These are phyloP conservation scores for Pezicula carpinea DNA, from an alignment of 2,329 filamentous ascomycete species.

Conservation along the genomic window DNA sequence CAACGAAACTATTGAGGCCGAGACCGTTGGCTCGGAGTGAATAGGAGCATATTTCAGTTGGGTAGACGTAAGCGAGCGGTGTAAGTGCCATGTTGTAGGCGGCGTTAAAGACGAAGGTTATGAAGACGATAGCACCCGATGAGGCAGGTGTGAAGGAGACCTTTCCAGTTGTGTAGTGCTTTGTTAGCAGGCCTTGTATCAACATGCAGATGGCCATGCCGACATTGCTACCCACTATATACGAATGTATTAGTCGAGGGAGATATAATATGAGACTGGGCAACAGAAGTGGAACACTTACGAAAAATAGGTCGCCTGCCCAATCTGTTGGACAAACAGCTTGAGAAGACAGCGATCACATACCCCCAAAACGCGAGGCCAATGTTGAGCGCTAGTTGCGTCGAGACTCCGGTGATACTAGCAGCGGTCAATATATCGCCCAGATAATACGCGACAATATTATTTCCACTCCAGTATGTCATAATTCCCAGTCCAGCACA, in stretches of 20 bases:
- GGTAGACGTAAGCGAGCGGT: constrained; percentile 25
- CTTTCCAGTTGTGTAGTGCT: background rate
- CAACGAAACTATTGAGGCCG: constrained; percentile 37
- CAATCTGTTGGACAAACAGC: background rate
- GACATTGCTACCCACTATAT: background rate
- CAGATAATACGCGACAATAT: constrained; percentile 32
- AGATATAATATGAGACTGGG: too few species aligned
- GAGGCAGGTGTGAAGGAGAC: background rate
- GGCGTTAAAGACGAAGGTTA: background rate
- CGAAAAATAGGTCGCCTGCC: background rate
- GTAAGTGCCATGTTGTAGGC: background rate
- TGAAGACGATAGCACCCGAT: background rate
- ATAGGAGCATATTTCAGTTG: constrained; percentile 34
- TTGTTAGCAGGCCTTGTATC: background rate
- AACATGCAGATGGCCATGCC: background rate
- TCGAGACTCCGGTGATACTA: background rate
- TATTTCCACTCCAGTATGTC: constrained; percentile 49
- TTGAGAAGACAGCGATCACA: background rate
- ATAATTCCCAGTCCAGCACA: constrained; percentile 45
- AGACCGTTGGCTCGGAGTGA: constrained; percentile 30
- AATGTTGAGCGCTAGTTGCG: constrained; percentile 2
- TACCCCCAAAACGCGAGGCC: constrained; percentile 4
- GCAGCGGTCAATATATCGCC: background rate
- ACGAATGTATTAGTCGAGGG: background rate
- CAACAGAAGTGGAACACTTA: background rate